Percentiles rank a stretch among this genome's conserved stretches.
These are phyloP conservation scores for Mortierella sp. DNA, from an alignment of 371 early-diverging fungal species.

Conservation along the genomic window DNA sequence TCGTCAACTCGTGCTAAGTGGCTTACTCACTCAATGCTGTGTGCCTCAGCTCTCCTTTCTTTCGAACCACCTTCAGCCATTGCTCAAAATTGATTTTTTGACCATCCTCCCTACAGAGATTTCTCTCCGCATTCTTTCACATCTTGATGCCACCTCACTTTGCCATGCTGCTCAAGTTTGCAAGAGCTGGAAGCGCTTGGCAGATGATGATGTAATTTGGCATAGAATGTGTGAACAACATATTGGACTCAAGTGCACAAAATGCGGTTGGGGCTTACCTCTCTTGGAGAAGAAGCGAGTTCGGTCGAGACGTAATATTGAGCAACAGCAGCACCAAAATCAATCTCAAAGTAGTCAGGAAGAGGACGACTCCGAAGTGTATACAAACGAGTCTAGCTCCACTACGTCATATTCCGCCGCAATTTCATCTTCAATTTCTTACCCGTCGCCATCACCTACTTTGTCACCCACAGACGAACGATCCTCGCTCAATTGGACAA, in stretches of 20 bases:
- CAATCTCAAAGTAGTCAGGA: constrained; percentile 9
- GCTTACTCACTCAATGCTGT: constrained; percentile 66
- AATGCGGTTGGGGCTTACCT: constrained; percentile 97
- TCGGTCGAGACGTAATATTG: constrained; percentile 22
- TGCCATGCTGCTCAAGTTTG: constrained; percentile 93
- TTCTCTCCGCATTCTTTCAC: constrained; percentile 82
- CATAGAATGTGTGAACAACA: constrained; percentile 97
- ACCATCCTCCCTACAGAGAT: constrained; percentile 84
- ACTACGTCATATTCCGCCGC: background rate
- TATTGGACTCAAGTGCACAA: constrained; percentile 94
- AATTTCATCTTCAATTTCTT: constrained; percentile 5
- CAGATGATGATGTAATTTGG: constrained; percentile 95
- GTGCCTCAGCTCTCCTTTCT: constrained; percentile 81
- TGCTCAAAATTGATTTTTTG: constrained; percentile 87
- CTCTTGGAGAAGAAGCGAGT: constrained; percentile 66
- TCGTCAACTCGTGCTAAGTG: constrained; percentile 71
- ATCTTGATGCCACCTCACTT: constrained; percentile 91
- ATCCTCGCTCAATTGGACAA: constrained; percentile 15
- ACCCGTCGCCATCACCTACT: constrained; percentile 38
- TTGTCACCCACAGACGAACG: constrained; percentile 26
- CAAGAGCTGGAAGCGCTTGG: constrained; percentile 80
- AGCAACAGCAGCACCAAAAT: constrained; percentile 16
- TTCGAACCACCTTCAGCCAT: constrained; percentile 73
- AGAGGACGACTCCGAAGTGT: constrained; percentile 4
- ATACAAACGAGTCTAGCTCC: background rate